Conservation (phyloP, 1,284 basidiomycete species). For the Uromyces viciae-fabae region DNA sequence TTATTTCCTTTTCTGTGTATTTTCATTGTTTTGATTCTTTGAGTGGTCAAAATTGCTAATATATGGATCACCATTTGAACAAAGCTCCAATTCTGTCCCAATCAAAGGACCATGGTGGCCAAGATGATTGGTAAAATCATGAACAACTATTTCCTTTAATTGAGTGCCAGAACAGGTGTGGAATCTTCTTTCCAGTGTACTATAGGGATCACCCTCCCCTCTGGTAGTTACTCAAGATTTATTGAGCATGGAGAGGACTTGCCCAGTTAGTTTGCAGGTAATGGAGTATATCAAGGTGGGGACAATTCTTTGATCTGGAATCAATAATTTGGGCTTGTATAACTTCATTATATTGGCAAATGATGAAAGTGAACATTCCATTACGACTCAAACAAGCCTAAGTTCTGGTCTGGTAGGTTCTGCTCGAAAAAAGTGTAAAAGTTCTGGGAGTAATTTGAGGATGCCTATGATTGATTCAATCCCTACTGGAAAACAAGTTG, state of each 20-base stretch:
- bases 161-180: neutral
- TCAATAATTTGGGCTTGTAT: neutral
- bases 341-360: neutral
- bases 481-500: neutral
- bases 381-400: neutral
- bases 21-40: neutral
- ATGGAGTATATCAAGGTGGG: neutral
- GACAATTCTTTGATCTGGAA: neutral
- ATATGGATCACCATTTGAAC: neutral
- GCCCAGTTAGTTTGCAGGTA: neutral
- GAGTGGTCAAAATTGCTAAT: neutral
- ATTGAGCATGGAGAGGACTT: neutral
- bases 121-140: conserved; percentile 4
- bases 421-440: neutral
- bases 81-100: conserved; percentile 8
- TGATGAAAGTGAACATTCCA: neutral
- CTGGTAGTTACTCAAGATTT: neutral
- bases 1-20: neutral
- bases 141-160: neutral
- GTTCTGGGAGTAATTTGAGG: neutral
- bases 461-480: neutral
- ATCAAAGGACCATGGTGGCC: neutral
- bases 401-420: conserved; percentile 5
- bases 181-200: neutral
- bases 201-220: neutral